Conservation (phyloP, 345 rosid species). For the Lumnitzera racemosa region DNA sequence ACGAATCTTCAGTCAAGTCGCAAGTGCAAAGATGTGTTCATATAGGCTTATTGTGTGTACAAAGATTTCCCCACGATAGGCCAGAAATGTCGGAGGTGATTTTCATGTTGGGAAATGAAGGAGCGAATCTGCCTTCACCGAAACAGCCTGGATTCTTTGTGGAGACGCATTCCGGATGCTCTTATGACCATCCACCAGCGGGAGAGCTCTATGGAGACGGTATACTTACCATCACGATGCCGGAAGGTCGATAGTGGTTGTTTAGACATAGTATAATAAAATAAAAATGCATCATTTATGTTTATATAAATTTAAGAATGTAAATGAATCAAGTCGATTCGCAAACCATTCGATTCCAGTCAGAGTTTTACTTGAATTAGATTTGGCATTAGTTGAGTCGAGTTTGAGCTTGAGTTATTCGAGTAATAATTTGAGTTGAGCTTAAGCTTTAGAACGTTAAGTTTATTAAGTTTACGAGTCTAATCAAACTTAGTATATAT, state of each 20-base stretch:
- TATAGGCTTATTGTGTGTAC: slow-evolving; percentile 24
- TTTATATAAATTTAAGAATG: no score
- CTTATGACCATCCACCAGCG: not conserved
- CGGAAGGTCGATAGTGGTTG: slow-evolving; percentile 9
- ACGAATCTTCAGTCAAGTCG: not conserved
- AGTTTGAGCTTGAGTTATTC: no score
- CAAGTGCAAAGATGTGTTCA: slow-evolving; percentile 14
- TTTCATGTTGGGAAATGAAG: slow-evolving; percentile 20
- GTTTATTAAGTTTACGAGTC: no score
- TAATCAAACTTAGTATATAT: no score
- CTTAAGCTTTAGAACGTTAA: no score
- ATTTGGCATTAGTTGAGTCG: no score
- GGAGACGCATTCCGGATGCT: slow-evolving; percentile 1
- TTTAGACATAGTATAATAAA: no score
- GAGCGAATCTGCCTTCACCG: slow-evolving; percentile 13
- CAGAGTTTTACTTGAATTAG: no score
- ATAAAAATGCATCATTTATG: no score
- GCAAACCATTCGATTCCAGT: no score
- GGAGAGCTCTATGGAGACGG: not conserved
- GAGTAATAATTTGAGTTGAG: no score
- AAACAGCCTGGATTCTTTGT: slow-evolving; percentile 21
- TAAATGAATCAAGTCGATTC: no score
- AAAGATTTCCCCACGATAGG: slow-evolving; percentile 19
- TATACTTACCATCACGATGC: slow-evolving; percentile 5
- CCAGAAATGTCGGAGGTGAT: slow-evolving; percentile 19